Conservation (phyloP, 306 rosid species). For the Trifolium repens region DNA sequence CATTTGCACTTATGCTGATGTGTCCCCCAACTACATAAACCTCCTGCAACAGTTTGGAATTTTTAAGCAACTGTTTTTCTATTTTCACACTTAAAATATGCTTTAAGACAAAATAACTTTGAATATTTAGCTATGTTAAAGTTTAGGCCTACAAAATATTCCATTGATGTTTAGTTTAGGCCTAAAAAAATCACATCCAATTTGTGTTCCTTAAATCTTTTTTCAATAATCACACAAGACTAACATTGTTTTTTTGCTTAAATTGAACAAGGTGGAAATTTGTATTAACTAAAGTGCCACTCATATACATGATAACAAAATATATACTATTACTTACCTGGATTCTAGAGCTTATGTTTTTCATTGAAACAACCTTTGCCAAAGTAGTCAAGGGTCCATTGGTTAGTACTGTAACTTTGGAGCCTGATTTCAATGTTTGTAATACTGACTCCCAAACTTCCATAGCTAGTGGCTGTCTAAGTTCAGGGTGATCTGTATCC, state of each 20-base stretch:
- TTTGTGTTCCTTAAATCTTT: neutral
- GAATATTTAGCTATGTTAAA: neutral
- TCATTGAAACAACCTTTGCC: constrained; percentile 61
- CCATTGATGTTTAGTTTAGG: neutral
- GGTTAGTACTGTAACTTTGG: constrained; percentile 76
- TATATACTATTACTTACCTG: constrained; percentile 51
- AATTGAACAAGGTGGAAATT: too few species aligned
- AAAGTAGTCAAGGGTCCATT: constrained; percentile 94
- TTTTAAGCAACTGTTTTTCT: neutral
- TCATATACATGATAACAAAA: neutral
- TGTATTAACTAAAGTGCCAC: too few species aligned
- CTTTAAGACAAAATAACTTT: neutral
- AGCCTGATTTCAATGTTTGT: constrained; percentile 54
- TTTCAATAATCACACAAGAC: too few species aligned
- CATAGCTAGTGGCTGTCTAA: constrained; percentile 75
- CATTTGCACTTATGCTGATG: constrained; percentile 49
- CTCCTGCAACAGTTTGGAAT: constrained; percentile 56
- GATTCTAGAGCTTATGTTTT: constrained; percentile 60
- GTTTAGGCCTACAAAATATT: neutral
- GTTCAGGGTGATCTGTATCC: constrained; percentile 78
- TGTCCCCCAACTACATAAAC: constrained; percentile 90
- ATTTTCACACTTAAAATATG: neutral
- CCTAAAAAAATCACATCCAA: neutral
- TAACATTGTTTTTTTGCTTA: too few species aligned
- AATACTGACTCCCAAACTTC: constrained; percentile 78